Base-by-base conservation (phyloP, 805 yeast genomes). In the Kregervanrija pseudodelftensis region DNA sequence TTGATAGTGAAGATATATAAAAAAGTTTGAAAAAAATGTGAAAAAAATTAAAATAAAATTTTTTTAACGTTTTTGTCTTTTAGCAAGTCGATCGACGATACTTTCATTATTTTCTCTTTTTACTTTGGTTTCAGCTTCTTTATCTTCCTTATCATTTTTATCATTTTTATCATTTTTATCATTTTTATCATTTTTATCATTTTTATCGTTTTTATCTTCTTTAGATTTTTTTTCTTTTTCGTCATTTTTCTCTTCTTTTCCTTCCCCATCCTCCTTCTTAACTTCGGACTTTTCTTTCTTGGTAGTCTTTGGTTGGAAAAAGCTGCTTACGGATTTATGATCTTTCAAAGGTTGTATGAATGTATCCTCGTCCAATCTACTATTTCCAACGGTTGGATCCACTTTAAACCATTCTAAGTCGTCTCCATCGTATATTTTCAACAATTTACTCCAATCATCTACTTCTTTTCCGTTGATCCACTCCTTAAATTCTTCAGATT, bases 381-480 rank as follows among this genome's bases (percentile, higher is more conserved):
- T 70, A 38, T 78, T 82, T 1, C 93, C 93, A 10, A 87, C 90
- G 15, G 73, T 80, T 28, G 63, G 66, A 3, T 73, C 59, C 2
- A 87, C 95, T 41, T 69, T 68, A 56, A 73, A 78, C 58, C 76
- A 72, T 33, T 69, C 71, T 43, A 85, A 57, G n/a, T 57, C 41
- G 8, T 33, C 37, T 2, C 60, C 54, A 8, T 63, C 57, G 44
- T 65, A 66, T 0, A 68, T 58, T 30, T 69, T 64, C 42, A 84
- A 60, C 11, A 70, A 54, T 2, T 61, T 54, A 1, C 68, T 68
- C 16, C 80, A 49, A 1, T 65, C 60, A 45, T 60, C 54, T 74
- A 79, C 73, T 12, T 60, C 58, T 28, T 45, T 33, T 0, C 50
- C 45, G 43, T 75, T 67, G 33, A 88, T 61, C 96, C 96, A 90